phyloP scores from a whole-genome alignment of 768 basidiomycete species.

The Termitomyces sp. region DNA sequence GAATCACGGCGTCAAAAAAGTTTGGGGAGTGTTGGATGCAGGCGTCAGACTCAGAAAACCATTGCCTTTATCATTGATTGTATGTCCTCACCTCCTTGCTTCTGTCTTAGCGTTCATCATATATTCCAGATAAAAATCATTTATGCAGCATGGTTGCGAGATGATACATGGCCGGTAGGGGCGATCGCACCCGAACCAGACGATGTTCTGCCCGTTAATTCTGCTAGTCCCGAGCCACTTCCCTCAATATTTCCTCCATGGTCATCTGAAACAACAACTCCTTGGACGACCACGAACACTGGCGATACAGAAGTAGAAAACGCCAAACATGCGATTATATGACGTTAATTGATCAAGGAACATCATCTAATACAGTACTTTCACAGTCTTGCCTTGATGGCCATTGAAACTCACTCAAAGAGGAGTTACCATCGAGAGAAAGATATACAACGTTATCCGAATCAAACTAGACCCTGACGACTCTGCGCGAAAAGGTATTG shows the following conservation, averaged over 20 bases:
- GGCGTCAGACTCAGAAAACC: conserved; percentile 55
- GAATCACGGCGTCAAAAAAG: conserved; percentile 49
- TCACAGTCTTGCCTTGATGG: background rate
- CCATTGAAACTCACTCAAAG: background rate
- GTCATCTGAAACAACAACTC: conserved; percentile 20
- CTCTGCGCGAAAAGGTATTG: conserved; percentile 17
- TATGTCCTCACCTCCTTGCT: conserved; percentile 29
- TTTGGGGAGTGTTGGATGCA: conserved; percentile 57
- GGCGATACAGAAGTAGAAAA: conserved; percentile 2
- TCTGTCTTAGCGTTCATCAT: conserved; percentile 11
- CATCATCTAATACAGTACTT: conserved; percentile 3
- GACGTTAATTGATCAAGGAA: background rate
- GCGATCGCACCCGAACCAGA: conserved; percentile 59
- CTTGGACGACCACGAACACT: conserved; percentile 18
- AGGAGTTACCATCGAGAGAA: background rate
- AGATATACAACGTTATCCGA: background rate
- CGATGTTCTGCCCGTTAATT: conserved; percentile 31
- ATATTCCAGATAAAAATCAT: conserved; percentile 60
- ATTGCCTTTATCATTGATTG: conserved; percentile 61
- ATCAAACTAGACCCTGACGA: background rate
- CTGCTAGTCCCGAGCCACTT: conserved; percentile 6
- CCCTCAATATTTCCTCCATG: conserved; percentile 11
- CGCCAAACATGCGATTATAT: background rate
- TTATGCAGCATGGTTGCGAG: conserved; percentile 70
- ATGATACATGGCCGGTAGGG: conserved; percentile 71